Evolutionary conservation across 768 basidiomycete genomes (phyloP).

Genomic region (Amanita inopinata): DNA sequence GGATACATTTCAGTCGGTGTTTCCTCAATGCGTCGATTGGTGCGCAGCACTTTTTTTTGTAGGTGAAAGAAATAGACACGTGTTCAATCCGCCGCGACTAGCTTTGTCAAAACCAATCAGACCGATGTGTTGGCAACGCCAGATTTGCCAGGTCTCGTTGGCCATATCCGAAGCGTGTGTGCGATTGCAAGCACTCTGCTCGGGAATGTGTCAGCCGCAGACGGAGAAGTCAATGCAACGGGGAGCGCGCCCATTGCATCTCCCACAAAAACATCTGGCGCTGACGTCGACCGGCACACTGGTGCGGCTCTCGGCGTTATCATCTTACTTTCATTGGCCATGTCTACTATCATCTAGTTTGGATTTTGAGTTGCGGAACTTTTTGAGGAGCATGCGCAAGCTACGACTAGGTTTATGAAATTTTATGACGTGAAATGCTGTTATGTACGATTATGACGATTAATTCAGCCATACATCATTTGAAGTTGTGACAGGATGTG

Average conservation of each 20-base stretch:
- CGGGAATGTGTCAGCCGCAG: slow-evolving; percentile 36
- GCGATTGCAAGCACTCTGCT: slow-evolving; percentile 40
- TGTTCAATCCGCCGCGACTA: slow-evolving; percentile 38
- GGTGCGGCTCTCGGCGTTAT: background rate
- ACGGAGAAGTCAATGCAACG: slow-evolving; percentile 27
- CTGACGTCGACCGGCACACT: background rate
- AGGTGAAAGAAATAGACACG: background rate
- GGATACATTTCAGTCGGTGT: slow-evolving; percentile 32
- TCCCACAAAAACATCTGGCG: slow-evolving; percentile 17
- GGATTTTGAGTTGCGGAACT: no score
- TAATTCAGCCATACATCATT: background rate
- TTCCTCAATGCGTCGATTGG: slow-evolving; percentile 66
- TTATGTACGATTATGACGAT: background rate
- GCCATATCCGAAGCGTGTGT: slow-evolving; percentile 43
- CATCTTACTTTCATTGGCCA: no score
- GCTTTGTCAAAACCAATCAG: slow-evolving; percentile 17
- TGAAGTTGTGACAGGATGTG: no score
- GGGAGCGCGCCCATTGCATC: slow-evolving; percentile 14
- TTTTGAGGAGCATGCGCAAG: background rate
- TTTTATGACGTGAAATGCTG: background rate
- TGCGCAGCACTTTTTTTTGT: slow-evolving; percentile 16
- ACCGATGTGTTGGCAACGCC: slow-evolving; percentile 36
- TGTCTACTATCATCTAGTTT: no score
- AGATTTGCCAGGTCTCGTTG: slow-evolving; percentile 37
- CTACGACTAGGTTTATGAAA: background rate